Percentiles rank a stretch among this genome's conserved stretches.
Evolutionary conservation across 208 protist genomes (phyloP).

Genomic region (Acanthamoeba culbertsoni): DNA sequence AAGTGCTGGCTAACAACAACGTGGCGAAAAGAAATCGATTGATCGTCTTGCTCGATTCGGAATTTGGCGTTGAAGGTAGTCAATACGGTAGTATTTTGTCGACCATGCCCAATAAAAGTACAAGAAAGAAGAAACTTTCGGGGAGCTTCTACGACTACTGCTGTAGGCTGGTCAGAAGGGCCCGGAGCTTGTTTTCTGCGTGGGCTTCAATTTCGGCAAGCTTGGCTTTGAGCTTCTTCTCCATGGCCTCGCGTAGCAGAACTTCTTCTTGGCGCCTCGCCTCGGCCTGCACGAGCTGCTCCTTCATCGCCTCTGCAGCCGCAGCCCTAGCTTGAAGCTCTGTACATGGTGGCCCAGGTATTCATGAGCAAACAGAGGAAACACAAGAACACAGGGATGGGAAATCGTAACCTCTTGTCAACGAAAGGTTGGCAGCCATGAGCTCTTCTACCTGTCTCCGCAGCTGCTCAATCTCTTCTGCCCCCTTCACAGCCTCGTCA

Average conservation of each 20-base stretch:
- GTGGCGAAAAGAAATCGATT: too few species aligned
- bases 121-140: background rate
- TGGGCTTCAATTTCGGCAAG: background rate
- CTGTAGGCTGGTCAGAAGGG: background rate
- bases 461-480: background rate
- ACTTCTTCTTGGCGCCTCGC: background rate
- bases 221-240: background rate
- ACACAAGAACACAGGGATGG: background rate
- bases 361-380: background rate
- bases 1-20: too few species aligned
- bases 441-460: background rate
- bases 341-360: background rate
- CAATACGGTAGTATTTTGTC: too few species aligned
- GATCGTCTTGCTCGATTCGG: too few species aligned
- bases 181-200: background rate
- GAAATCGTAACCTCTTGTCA: background rate
- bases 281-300: background rate
- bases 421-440: background rate
- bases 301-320: background rate
- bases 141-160: background rate
- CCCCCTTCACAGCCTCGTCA: background rate
- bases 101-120: background rate
- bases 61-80: too few species aligned
- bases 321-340: background rate
- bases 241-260: background rate